Evolutionary conservation across 1,139 yeast genomes (phyloP).

Genomic region (Saccharomyces hybrid): DNA sequence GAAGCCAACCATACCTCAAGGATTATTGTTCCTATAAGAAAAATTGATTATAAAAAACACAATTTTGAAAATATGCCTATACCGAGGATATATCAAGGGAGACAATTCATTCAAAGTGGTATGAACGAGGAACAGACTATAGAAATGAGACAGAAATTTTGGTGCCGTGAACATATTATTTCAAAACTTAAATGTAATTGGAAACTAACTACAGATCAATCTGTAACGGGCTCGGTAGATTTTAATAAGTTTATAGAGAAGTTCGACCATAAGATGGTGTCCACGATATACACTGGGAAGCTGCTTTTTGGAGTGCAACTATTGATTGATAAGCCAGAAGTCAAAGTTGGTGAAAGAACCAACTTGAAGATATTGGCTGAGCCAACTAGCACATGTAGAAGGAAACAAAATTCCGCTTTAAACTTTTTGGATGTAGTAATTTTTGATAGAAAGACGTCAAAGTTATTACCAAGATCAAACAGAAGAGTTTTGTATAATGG

Average conservation of each 20-base stretch:
- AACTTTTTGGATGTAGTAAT: slow-evolving; percentile 14
- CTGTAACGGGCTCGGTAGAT: slow-evolving; percentile 19
- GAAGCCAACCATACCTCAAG: slow-evolving; percentile 44
- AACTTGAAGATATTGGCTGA: slow-evolving; percentile 4
- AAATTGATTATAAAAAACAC: slow-evolving; percentile 34
- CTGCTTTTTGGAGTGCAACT: slow-evolving; percentile 17
- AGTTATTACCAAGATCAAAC: slow-evolving; percentile 20
- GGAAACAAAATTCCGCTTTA: slow-evolving; percentile 1
- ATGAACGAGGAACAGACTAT: slow-evolving; percentile 45
- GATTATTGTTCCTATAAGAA: slow-evolving; percentile 59
- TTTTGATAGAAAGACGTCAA: slow-evolving; percentile 23
- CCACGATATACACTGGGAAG: slow-evolving; percentile 19
- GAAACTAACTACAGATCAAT: slow-evolving; percentile 32
- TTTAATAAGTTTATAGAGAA: slow-evolving; percentile 25
- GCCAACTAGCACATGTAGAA: not conserved
- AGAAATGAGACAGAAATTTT: slow-evolving; percentile 57
- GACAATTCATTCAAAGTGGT: slow-evolving; percentile 63
- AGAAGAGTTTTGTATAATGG: slow-evolving; percentile 26
- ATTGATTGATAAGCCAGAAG: slow-evolving; percentile 7
- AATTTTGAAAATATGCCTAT: slow-evolving; percentile 46
- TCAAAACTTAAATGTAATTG: slow-evolving; percentile 57
- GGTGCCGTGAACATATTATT: slow-evolving; percentile 68
- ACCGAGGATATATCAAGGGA: slow-evolving; percentile 64
- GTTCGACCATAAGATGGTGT: slow-evolving; percentile 20
- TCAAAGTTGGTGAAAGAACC: slow-evolving; percentile 14